Percentiles rank a stretch among this genome's conserved stretches.
phyloP scores from a whole-genome alignment of 768 basidiomycete species.

The Hebeloma cylindrosporum region DNA sequence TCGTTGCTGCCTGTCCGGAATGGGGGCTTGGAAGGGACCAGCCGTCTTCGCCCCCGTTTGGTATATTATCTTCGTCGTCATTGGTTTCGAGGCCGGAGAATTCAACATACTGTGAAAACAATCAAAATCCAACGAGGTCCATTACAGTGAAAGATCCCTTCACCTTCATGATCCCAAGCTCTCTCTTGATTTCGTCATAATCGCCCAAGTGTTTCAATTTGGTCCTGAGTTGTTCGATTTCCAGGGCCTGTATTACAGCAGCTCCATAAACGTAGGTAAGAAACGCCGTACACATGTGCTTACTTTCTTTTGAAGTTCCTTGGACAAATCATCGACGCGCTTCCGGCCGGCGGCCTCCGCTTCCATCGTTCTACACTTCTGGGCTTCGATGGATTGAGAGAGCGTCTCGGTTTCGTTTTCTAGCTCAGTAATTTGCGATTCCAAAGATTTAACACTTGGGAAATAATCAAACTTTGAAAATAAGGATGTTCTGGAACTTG shows the following conservation, averaged over 20 bases:
- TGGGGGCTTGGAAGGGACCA: constrained; percentile 86
- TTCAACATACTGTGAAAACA: constrained; percentile 81
- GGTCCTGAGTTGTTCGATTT: constrained; percentile 66
- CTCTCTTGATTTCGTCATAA: constrained; percentile 97
- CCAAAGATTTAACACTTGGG: constrained; percentile 66
- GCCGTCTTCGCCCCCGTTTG: constrained; percentile 45
- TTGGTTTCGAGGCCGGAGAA: constrained; percentile 83
- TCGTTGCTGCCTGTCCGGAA: constrained; percentile 75
- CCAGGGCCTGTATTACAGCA: constrained; percentile 43
- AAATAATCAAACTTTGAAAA: constrained; percentile 1
- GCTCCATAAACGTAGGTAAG: not conserved
- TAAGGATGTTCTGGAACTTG: not conserved
- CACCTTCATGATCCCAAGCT: constrained; percentile 98
- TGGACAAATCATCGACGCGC: constrained; percentile 57
- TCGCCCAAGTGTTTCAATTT: constrained; percentile 75
- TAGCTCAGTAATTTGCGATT: constrained; percentile 69
- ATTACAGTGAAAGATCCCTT: constrained; percentile 11
- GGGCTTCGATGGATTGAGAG: constrained; percentile 62
- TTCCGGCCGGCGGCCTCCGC: constrained; percentile 48
- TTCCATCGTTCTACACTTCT: constrained; percentile 50
- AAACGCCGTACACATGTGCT: not conserved
- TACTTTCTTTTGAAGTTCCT: constrained; percentile 60
- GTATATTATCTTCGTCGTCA: constrained; percentile 52
- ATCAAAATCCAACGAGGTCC: not conserved
- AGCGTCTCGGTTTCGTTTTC: constrained; percentile 76